Base-by-base conservation (phyloP, 2,329 filamentous ascomycete genomes). In the Ceratocystis harringtonii region DNA sequence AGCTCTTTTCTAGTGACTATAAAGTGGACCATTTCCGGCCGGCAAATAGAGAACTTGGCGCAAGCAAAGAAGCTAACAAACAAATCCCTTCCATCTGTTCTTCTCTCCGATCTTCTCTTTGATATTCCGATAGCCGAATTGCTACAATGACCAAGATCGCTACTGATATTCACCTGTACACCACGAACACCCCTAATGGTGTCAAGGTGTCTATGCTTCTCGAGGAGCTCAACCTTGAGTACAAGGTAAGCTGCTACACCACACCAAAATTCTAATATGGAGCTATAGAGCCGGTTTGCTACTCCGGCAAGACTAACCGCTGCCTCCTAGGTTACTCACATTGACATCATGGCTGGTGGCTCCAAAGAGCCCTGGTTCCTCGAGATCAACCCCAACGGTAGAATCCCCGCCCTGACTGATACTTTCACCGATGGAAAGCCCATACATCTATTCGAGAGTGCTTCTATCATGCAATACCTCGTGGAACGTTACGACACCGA, bases 361-460 rank as follows among this genome's bases (percentile, higher is more conserved):
- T 30, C 28, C 15, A 65, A 76, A 73, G 78, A 92, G 74, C 84
- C 83, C 17, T 95, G 89, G 90, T 96, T 92, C 76, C 81, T 95
- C 32, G 85, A 86, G 63, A 95, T 96, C 77, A 96, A 96, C 76
- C 91, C 91, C 69, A 96, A 96, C 74, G 91, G 91, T 69, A 88
- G 91, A 70, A 95, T 96, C 71, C 92, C 91, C 3, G 91, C 91
- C 66, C 71, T 96, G 62, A 94, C 89, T 6, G 91, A 96, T 75
- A 88, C 80, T 5, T 87, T 89, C 73, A 78, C 79, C 4, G 86
- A 94, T 73, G 89, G 89, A 70, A 78, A 87, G 73, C 78, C 79
- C 43, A 90, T 95, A 72, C 80, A 82, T 66, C 74, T 96, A 19
- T 96, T 95, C 72, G 91, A 96, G 76, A 89, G 84, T 69, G 90